phyloP scores from a whole-genome alignment of 2,329 filamentous ascomycete genomes.

The Diaporthe sp. region DNA sequence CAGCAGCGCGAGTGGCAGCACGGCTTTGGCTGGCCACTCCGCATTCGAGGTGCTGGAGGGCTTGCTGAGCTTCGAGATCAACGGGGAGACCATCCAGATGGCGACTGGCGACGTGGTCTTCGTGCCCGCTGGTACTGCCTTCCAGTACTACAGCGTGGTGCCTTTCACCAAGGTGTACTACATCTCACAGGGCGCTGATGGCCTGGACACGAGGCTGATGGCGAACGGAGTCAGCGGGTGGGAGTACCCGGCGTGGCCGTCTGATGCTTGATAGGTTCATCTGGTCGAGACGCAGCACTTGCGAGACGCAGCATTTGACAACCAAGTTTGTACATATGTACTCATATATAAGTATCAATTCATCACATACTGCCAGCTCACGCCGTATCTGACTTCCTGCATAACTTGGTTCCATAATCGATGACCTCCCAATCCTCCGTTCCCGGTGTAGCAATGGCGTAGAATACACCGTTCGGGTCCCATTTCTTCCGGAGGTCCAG shows the following conservation, averaged over 20 bases:
- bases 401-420: slow-evolving; percentile 48
- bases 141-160: slow-evolving; percentile 39
- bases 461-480: slow-evolving; percentile 46
- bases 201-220: slow-evolving; percentile 41
- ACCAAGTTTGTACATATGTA: not conserved
- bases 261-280: not conserved
- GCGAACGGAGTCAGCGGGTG: slow-evolving; percentile 29
- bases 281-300: too few species aligned
- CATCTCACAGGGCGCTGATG: slow-evolving; percentile 41
- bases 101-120: slow-evolving; percentile 42
- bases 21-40: slow-evolving; percentile 27
- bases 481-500: slow-evolving; percentile 47
- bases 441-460: slow-evolving; percentile 46
- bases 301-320: too few species aligned
- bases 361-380: too few species aligned
- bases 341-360: not conserved
- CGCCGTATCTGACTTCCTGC: slow-evolving; percentile 36
- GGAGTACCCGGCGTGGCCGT: slow-evolving; percentile 34
- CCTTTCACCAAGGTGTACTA: slow-evolving; percentile 44
- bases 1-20: slow-evolving; percentile 16
- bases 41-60: slow-evolving; percentile 43
- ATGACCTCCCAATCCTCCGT: slow-evolving; percentile 50
- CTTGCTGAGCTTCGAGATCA: slow-evolving; percentile 39
- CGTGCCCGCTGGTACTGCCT: slow-evolving; percentile 38
- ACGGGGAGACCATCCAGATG: slow-evolving; percentile 39